A percentile compares a stretch with the other conserved stretches of the same genome.
Conservation (phyloP, 345 rosid species). For the Nephelium lappaceum region DNA sequence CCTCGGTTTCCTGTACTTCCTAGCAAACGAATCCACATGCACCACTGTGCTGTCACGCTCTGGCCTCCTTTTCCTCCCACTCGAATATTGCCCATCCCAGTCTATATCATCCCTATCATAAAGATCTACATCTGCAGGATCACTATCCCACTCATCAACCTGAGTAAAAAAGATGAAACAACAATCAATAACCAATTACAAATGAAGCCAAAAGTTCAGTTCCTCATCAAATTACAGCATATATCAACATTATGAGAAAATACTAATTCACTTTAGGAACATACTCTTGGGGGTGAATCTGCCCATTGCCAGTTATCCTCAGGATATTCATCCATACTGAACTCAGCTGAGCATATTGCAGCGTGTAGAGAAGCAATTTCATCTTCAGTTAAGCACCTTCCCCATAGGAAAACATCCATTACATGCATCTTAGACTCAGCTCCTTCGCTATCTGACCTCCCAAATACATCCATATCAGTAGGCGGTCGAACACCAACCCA, state of each 20-base stretch:
- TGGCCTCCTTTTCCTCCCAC: slow-evolving; percentile 90
- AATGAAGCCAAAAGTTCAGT: background rate
- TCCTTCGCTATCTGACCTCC: slow-evolving; percentile 99
- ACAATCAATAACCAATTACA: slow-evolving; percentile 25
- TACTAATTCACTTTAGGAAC: slow-evolving; percentile 25
- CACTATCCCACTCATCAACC: slow-evolving; percentile 99
- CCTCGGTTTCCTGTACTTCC: slow-evolving; percentile 94
- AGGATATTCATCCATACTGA: slow-evolving; percentile 72
- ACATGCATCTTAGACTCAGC: slow-evolving; percentile 97
- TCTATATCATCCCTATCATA: slow-evolving; percentile 97
- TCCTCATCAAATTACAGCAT: slow-evolving; percentile 19
- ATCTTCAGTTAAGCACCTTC: slow-evolving; percentile 93
- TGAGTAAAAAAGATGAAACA: slow-evolving; percentile 36
- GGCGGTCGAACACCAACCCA: slow-evolving; percentile 98
- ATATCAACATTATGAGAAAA: background rate
- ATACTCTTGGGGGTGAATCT: slow-evolving; percentile 94
- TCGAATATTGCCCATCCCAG: slow-evolving; percentile 99
- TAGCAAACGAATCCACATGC: slow-evolving; percentile 84
- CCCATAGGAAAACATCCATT: slow-evolving; percentile 99
- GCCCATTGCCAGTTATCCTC: slow-evolving; percentile 99
- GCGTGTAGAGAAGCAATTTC: slow-evolving; percentile 84
- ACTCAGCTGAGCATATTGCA: slow-evolving; percentile 70
- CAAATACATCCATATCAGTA: slow-evolving; percentile 88
- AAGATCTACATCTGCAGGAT: slow-evolving; percentile 93
- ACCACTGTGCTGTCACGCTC: slow-evolving; percentile 74